Percentiles rank a stretch among this genome's conserved stretches.
Conservation (phyloP, 2,329 filamentous ascomycete genomes). For the Penicillium olsonii region DNA sequence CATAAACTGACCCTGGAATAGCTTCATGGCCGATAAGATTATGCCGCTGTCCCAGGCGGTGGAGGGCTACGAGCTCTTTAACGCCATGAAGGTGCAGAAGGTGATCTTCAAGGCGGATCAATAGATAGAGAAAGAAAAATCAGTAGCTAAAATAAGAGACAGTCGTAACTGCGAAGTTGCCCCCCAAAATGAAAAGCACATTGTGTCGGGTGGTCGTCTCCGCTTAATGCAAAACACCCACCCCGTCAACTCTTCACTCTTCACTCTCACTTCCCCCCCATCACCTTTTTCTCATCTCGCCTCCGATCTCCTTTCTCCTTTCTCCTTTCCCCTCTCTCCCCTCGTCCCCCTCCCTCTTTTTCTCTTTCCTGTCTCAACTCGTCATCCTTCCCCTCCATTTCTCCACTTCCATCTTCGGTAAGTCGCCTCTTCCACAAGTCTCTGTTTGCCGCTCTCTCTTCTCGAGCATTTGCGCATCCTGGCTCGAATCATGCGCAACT, state of each 20-base stretch:
- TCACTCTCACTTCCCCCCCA: background rate
- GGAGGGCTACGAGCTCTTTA: conserved; percentile 70
- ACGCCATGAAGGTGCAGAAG: conserved; percentile 73
- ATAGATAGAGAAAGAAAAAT: conserved; percentile 21
- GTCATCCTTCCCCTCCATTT: conserved; percentile 23
- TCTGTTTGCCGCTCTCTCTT: background rate
- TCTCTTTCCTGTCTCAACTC: conserved; percentile 24
- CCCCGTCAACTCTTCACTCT: conserved; percentile 19
- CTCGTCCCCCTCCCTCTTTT: conserved; percentile 22
- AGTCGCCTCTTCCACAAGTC: conserved; percentile 11
- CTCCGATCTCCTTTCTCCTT: conserved; percentile 17
- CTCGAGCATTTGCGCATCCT: conserved; percentile 1
- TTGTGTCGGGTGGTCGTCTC: conserved; percentile 11
- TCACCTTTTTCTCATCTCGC: conserved; percentile 4
- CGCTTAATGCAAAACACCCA: conserved; percentile 25
- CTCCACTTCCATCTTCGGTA: conserved; percentile 29
- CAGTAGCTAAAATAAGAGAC: conserved; percentile 6
- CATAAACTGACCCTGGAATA: conserved; percentile 32
- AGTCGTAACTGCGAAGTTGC: background rate
- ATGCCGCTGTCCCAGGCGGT: conserved; percentile 69
- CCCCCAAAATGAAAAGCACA: background rate
- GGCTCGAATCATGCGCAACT: conserved; percentile 3
- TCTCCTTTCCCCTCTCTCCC: conserved; percentile 18
- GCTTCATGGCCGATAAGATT: conserved; percentile 76
- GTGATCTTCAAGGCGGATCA: conserved; percentile 63